Evolutionary conservation across 1,284 basidiomycete genomes (phyloP).

Genomic region (Paramarasmius palmivorus): DNA sequence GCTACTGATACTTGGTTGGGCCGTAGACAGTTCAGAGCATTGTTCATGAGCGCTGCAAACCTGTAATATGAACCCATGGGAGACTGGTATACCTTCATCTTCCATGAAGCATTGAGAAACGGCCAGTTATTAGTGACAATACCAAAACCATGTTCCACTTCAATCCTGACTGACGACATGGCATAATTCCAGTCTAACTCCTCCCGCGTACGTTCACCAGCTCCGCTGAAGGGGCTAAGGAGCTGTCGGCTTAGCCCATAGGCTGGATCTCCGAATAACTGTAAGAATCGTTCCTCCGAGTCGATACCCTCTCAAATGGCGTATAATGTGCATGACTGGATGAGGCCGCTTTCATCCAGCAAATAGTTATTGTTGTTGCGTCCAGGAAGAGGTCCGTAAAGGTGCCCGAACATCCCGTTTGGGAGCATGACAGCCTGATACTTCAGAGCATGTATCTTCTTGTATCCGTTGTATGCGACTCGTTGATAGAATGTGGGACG

Average conservation of each 20-base stretch:
- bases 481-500: conserved; percentile 19
- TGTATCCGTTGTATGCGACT: conserved; percentile 25
- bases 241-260: conserved; percentile 10
- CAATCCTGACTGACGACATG: conserved; percentile 18
- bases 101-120: conserved; percentile 20
- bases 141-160: conserved; percentile 23
- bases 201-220: conserved; percentile 8
- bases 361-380: conserved; percentile 22
- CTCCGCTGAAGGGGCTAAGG: conserved; percentile 18
- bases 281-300: conserved; percentile 12
- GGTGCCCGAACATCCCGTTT: conserved; percentile 24
- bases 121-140: conserved; percentile 13
- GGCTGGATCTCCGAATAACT: conserved; percentile 19
- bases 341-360: conserved; percentile 15
- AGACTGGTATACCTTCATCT: conserved; percentile 12
- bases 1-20: conserved; percentile 17
- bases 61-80: conserved; percentile 21
- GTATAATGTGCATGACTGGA: conserved; percentile 8
- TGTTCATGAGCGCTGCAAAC: conserved; percentile 19
- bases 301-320: conserved; percentile 4
- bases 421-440: conserved; percentile 25
- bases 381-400: conserved; percentile 23
- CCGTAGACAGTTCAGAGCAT: conserved; percentile 18
- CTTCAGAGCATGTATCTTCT: conserved; percentile 25
- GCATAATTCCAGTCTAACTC: conserved; percentile 17